Evolutionary conservation across 306 rosid genomes (phyloP), one percentile per base, ranked within the genome.

Genomic region (barrel medic (Medicago truncatula)): DNA sequence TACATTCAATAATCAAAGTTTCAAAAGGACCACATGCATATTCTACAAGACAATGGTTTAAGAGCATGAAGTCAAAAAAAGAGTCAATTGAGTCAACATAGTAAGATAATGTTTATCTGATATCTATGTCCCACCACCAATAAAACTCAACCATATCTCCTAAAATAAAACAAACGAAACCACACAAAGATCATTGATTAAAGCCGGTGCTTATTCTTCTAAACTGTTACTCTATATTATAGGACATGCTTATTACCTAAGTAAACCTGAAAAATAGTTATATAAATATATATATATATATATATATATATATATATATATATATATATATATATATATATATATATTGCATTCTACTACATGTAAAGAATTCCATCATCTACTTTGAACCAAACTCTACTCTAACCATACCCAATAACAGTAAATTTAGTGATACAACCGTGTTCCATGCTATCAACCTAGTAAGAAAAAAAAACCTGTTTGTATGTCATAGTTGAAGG

Each of bases 401-500:
- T 14, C 60, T 70, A 76, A 70, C 50, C 60, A 67, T 67, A 57
- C 53, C 62, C 76, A 67, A 47, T 67, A 80, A 36, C 20, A 13
- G 3, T 54, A 54, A 18, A 54, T 8, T 54, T 54, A 18, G 2
- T 15, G 8, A 44, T 44, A 70, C 36, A 71, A 15, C 23, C 59
- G 31, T 79, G 73, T 53, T 54, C 74, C 67, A 13, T 40, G 56
- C 16, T 28, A 38, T 25, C 34, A 41, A 70, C 41, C 70, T 59
- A 1, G 56, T 4, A 60, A 70, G 0, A 2, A 60, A 46, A 11
- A 13, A 36, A 50, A 15, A 79, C 84, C 77, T 68, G 88, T 77
- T 87, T 87, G 86, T 95, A 95, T 44, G 98, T 95, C 84, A 95
- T 71, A 57, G 80, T 83, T 78, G 93, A 83, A 60, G 98, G 93